Percentiles rank a stretch among this genome's conserved stretches.
phyloP scores from a whole-genome alignment of 345 rosid genomes.

The Moringa oleifera region DNA sequence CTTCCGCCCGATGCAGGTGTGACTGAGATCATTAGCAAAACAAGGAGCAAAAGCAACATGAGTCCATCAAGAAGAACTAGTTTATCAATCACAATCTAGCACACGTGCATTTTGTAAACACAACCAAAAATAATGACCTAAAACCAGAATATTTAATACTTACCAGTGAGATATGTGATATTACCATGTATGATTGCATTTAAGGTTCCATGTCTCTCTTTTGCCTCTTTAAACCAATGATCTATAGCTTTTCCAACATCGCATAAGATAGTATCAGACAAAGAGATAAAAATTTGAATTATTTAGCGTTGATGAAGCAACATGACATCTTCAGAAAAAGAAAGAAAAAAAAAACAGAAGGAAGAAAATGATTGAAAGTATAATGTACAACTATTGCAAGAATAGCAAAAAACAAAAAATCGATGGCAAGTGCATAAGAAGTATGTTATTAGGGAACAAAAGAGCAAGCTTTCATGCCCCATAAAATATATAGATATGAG shows the following conservation, averaged over 20 bases:
- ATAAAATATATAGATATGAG: too few species aligned
- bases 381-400: not conserved
- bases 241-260: conserved; percentile 90
- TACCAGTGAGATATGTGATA: conserved; percentile 87
- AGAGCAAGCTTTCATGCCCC: too few species aligned
- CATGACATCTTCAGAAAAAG: too few species aligned
- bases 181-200: conserved; percentile 86
- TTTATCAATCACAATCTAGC: not conserved
- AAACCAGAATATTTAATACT: conserved; percentile 12
- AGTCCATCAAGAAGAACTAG: not conserved
- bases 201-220: conserved; percentile 45
- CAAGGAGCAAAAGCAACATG: not conserved
- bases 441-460: too few species aligned
- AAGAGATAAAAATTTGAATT: not conserved
- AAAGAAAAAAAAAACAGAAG: too few species aligned
- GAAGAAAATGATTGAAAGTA: too few species aligned
- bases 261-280: conserved; percentile 38
- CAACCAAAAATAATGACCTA: not conserved
- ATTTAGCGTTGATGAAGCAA: too few species aligned
- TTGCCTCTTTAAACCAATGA: conserved; percentile 84
- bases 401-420: not conserved
- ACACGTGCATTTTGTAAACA: too few species aligned
- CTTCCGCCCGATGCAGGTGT: conserved; percentile 68
- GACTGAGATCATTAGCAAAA: conserved; percentile 34
- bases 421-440: not conserved